These are phyloP conservation scores for Rhododendron ovatum DNA, from an alignment of 148 eudicot genomes.

Conservation along the genomic window DNA sequence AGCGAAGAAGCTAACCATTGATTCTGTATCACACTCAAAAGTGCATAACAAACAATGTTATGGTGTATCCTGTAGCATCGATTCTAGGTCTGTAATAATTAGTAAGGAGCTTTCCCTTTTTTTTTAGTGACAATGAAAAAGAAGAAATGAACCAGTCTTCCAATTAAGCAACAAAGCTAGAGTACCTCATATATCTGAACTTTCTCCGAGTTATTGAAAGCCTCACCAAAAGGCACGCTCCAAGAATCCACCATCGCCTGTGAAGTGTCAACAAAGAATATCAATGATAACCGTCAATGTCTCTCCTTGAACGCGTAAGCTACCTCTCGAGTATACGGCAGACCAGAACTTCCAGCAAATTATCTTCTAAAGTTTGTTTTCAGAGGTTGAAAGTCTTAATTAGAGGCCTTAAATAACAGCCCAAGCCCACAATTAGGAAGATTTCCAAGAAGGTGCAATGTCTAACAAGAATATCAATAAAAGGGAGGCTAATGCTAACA, in stretches of 20 bases:
- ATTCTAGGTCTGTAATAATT: background rate
- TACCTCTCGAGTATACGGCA: background rate
- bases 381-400: background rate
- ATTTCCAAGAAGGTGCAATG: background rate
- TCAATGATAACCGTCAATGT: background rate
- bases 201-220: slow-evolving; percentile 41
- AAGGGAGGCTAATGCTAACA: background rate
- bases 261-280: slow-evolving; percentile 18
- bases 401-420: background rate
- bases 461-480: background rate
- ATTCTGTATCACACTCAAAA: background rate
- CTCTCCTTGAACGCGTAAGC: background rate
- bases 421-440: background rate
- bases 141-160: slow-evolving; percentile 7
- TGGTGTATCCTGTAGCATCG: background rate
- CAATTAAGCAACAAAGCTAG: background rate
- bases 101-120: background rate
- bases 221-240: slow-evolving; percentile 63
- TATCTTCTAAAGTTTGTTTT: background rate
- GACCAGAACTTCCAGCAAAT: background rate
- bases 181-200: slow-evolving; percentile 79
- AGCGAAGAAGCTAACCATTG: background rate
- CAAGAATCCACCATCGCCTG: slow-evolving; percentile 83
- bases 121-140: background rate
- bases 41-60: background rate